A percentile compares a stretch with the other conserved stretches of the same genome.
Conservation (phyloP, 2,329 filamentous ascomycete genomes). For the Paradendryphiella salina region DNA sequence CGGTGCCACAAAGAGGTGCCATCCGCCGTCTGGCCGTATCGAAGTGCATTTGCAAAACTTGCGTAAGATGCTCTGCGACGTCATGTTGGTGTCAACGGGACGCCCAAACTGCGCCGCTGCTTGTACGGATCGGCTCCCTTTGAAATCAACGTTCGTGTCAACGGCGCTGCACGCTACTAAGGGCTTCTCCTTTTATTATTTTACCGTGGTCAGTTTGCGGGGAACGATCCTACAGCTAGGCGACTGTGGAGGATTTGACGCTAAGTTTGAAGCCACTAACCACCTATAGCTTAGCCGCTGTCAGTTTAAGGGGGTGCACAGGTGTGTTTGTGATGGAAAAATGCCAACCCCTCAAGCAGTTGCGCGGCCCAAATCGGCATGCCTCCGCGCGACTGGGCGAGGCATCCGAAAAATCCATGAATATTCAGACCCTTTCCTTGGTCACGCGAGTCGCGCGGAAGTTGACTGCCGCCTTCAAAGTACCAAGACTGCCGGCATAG, state of each 20-base stretch:
- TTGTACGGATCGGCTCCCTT: constrained; percentile 9
- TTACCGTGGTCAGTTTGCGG: constrained; percentile 16
- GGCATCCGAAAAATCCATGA: not conserved
- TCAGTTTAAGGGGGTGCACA: constrained; percentile 2
- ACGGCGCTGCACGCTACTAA: not conserved
- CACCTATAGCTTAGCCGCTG: not conserved
- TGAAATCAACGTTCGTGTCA: constrained; percentile 1
- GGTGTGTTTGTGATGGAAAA: constrained; percentile 8
- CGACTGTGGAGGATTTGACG: constrained; percentile 28
- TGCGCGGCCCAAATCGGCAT: constrained; percentile 7
- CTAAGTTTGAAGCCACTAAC: constrained; percentile 10
- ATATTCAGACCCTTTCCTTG: not conserved
- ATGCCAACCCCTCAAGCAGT: constrained; percentile 3
- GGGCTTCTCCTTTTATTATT: constrained; percentile 9
- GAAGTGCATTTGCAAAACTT: constrained; percentile 11
- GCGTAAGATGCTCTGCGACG: constrained; percentile 11
- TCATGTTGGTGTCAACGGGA: constrained; percentile 8
- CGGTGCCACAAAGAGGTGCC: constrained; percentile 20
- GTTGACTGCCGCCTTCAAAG: not conserved
- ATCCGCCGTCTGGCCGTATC: constrained; percentile 15
- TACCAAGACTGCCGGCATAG: not conserved
- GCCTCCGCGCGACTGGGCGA: not conserved
- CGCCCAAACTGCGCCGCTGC: constrained; percentile 11
- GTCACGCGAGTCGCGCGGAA: not conserved
- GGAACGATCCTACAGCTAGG: constrained; percentile 18